Conservation (phyloP, 805 yeast species). For the Spathaspora passalidarum region DNA sequence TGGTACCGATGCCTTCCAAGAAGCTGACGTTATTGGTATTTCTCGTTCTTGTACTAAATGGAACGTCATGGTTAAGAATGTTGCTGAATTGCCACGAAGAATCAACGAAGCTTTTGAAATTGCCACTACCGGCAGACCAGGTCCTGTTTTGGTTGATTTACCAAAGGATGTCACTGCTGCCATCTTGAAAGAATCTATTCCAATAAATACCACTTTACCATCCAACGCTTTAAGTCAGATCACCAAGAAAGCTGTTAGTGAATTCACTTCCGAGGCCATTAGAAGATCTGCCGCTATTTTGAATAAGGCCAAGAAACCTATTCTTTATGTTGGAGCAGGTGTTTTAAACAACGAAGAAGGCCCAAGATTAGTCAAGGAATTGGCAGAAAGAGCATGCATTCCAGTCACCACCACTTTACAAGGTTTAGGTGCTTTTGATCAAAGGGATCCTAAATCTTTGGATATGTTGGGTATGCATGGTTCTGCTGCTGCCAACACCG, state of each 20-base stretch:
- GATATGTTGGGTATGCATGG: slow-evolving; percentile 99
- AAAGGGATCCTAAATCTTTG: slow-evolving; percentile 81
- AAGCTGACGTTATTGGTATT: slow-evolving; percentile 96
- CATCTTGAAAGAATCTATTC: slow-evolving; percentile 80
- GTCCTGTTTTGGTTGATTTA: slow-evolving; percentile 95
- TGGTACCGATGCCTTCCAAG: slow-evolving; percentile 99
- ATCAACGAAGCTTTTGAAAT: slow-evolving; percentile 98
- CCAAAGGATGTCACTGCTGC: slow-evolving; percentile 98
- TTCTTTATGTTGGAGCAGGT: slow-evolving; percentile 92
- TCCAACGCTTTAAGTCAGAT: slow-evolving; percentile 65
- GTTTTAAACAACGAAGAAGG: slow-evolving; percentile 76
- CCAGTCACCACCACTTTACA: slow-evolving; percentile 97
- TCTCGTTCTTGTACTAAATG: slow-evolving; percentile 97
- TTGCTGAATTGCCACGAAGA: slow-evolving; percentile 90
- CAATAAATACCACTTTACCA: slow-evolving; percentile 74
- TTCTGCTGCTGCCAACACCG: slow-evolving; percentile 87
- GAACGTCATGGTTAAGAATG: slow-evolving; percentile 97
- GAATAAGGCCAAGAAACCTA: slow-evolving; percentile 81
- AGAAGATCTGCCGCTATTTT: slow-evolving; percentile 73
- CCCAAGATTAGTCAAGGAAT: slow-evolving; percentile 72
- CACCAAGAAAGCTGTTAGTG: slow-evolving; percentile 67
- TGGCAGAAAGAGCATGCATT: slow-evolving; percentile 85
- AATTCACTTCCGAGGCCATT: slow-evolving; percentile 72
- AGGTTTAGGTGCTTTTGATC: slow-evolving; percentile 93
- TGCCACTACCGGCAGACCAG: slow-evolving; percentile 95